These are phyloP conservation scores for Rhodotorula sphaerocarpa DNA, from an alignment of 768 basidiomycete genomes.

Conservation along the genomic window DNA sequence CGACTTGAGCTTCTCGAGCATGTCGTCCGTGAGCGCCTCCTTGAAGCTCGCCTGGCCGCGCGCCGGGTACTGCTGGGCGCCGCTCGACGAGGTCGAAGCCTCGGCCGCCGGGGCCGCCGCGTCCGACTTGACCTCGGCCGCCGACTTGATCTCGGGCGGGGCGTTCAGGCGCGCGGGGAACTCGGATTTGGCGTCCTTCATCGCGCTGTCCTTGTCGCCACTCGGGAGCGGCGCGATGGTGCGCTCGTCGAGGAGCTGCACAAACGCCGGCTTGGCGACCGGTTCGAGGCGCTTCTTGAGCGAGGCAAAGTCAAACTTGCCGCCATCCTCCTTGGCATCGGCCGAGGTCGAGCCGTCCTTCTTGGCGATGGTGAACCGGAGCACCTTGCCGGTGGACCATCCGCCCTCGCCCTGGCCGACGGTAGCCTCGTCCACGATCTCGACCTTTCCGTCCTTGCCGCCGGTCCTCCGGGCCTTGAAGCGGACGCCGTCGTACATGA, in stretches of 20 bases:
- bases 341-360: constrained; percentile 11
- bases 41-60: constrained; percentile 65
- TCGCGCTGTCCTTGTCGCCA: constrained; percentile 6
- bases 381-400: constrained; percentile 51
- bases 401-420: constrained; percentile 42
- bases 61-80: constrained; percentile 33
- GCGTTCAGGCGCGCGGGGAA: constrained; percentile 28
- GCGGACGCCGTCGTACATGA: constrained; percentile 31
- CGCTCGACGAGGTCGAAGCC: background rate
- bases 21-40: constrained; percentile 59
- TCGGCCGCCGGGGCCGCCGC: background rate
- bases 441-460: constrained; percentile 24
- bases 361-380: constrained; percentile 49
- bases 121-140: constrained; percentile 15
- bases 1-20: constrained; percentile 49
- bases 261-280: constrained; percentile 27
- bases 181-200: constrained; percentile 34
- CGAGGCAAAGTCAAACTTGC: constrained; percentile 56
- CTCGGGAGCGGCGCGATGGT: constrained; percentile 16
- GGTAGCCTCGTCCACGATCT: constrained; percentile 30
- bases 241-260: constrained; percentile 14
- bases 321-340: constrained; percentile 41
- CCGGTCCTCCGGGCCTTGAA: constrained; percentile 22
- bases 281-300: constrained; percentile 48
- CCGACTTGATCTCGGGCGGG: constrained; percentile 20